Base-by-base conservation (phyloP, 495 filamentous ascomycete species). In the Neurospora hispaniola region DNA sequence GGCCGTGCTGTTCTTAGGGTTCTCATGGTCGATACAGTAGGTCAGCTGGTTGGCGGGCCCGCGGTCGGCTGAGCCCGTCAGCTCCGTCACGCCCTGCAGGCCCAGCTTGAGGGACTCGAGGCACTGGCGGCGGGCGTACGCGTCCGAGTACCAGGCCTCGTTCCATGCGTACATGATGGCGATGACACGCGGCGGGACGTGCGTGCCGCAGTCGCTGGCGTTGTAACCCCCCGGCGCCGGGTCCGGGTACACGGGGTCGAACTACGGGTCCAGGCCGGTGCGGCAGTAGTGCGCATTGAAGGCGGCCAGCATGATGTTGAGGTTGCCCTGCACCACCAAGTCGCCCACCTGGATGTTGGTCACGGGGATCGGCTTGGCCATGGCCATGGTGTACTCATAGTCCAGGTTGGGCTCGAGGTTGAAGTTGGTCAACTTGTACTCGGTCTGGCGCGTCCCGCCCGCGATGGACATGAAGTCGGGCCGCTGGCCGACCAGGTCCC, bases 211-310 rank as follows among this genome's bases (percentile, higher is more conserved):
- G 71, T 86, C 83, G 16, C 35, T 43, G 18, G 68, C 71, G 7
- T 41, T 59, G 43, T 74, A 73, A 4, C 42, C 72, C 9, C 9
- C 72, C 11, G 40, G 46, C 20, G 18, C 41, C n/a, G 82, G 73
- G 59, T 86, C 86, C 35, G 86, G 83, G 78, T 87, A 90, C 68
- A 59, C 18, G 7, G 84, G 86, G n/a, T 86, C 87, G 0, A 82
- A 71, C 39, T 78, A 73, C 3, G 81, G 79, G 73, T 89, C 79
- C 11, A 70, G 40, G 41, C 77, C 77, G 18, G 73, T 76, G 41
- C 81, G 62, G 81, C 85, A 90, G 76, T 89, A 89, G 8, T 84
- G 86, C 2, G 84, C 87, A 70, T 90, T 89, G 40, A 89, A 85
- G 16, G 88, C 86, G 66, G 78, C 78, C 18, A 80, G 74, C 48